Base-by-base conservation (phyloP, 2,329 filamentous ascomycete genomes). In the Septoria petroselini region DNA sequence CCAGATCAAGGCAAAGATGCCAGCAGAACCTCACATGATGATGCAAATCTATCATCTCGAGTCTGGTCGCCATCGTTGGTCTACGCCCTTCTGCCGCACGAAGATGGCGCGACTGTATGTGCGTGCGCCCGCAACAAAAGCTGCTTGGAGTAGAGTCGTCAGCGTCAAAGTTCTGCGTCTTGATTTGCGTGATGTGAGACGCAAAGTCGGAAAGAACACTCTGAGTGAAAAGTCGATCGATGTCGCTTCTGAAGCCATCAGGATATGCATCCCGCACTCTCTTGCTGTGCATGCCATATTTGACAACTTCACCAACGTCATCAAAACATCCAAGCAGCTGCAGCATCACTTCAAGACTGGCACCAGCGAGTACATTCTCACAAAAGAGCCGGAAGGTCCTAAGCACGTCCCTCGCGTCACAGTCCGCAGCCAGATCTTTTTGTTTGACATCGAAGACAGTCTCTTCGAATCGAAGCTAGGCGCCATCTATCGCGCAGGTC, bases 401-500 rank as follows among this genome's bases (percentile, higher is more conserved):
- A 97, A 94, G 67, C 76, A 81, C 38, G 83, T 98, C 0, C 93
- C 93, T 1, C 91, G 88, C 64, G 75, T 98, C 17, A 91, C 90
- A 0, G 59, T 98, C 7, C 82, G 90, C 43, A 86, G 85, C 47
- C 86, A 87, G 61, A 87, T 86, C 4, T 76, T 98, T 18, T 72
- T 95, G 2, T 91, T 98, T 52, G 91, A 97, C 64, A 76, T 98
- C 29, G 93, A 98, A 70, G 93, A 98, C 66, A 91, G 93, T 41
- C 85, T 88, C 0, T 98, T 98, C 63, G 93, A 98, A 68, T 98
- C 91, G 88, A 97, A 96, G 66, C 75, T 98, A 7, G 89, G 91
- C 12, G 84, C 90, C 64, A 98, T 98, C 43, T 98, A 97, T 68
- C 84, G 91, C 25, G 82, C 88, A 38, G 93, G 94, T 0, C 77